These are phyloP conservation scores for Escovopsis sp. DNA, from an alignment of 2,329 filamentous ascomycete genomes.

Conservation along the genomic window DNA sequence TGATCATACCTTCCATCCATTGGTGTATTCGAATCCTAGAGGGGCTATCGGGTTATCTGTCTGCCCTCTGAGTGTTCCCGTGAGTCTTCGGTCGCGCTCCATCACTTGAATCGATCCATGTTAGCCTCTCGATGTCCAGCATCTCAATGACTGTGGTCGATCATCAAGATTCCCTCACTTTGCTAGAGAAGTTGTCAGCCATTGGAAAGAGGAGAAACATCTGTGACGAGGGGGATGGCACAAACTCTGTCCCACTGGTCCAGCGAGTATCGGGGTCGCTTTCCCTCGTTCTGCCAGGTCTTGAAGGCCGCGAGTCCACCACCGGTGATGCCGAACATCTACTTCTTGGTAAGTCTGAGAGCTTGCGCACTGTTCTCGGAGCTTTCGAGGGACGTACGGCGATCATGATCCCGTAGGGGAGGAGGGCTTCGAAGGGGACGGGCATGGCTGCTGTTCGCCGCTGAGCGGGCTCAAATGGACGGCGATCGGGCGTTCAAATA, in stretches of 20 bases:
- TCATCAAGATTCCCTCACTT: conserved; percentile 26
- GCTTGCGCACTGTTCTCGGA: neutral
- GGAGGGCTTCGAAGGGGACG: conserved; percentile 47
- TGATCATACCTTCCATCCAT: conserved; percentile 44
- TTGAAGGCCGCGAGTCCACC: conserved; percentile 42
- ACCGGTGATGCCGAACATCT: conserved; percentile 52
- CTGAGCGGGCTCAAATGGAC: conserved; percentile 14
- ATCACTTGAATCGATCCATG: conserved; percentile 35
- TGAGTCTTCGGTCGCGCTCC: conserved; percentile 48
- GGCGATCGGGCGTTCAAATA: neutral
- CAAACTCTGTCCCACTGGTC: conserved; percentile 50
- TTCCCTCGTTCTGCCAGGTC: conserved; percentile 44
- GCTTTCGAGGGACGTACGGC: conserved; percentile 28
- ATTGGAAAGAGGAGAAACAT: neutral
- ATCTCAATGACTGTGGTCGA: neutral
- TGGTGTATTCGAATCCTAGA: conserved; percentile 46
- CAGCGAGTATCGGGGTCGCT: conserved; percentile 43
- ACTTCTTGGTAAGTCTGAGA: conserved; percentile 12
- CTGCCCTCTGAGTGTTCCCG: conserved; percentile 44
- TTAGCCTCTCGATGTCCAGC: conserved; percentile 3
- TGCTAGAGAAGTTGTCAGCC: conserved; percentile 29
- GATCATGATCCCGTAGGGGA: conserved; percentile 51
- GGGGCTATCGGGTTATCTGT: conserved; percentile 40
- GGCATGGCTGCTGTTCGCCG: conserved; percentile 33
- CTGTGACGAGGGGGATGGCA: conserved; percentile 1